Conservation (phyloP, 2,329 filamentous ascomycete genomes). For the Pestalotiopsis sp. region DNA sequence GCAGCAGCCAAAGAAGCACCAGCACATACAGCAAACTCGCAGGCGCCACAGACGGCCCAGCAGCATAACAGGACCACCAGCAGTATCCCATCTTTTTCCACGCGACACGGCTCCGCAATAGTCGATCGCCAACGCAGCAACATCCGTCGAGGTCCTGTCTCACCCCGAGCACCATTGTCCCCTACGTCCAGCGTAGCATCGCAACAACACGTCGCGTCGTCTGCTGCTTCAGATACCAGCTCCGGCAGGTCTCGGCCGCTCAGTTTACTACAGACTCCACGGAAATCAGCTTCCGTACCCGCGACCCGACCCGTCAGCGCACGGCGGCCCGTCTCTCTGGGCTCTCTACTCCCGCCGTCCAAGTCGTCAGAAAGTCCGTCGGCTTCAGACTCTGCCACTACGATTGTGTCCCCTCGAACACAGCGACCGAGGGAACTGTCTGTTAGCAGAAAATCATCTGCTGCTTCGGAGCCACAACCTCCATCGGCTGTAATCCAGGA, state of each 20-base stretch:
- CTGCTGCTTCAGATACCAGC: conserved; percentile 36
- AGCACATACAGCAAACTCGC: conserved; percentile 19
- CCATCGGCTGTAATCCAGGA: conserved; percentile 19
- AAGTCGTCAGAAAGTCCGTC: conserved; percentile 21
- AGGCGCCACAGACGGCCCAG: conserved; percentile 10
- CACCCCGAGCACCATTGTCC: conserved; percentile 22
- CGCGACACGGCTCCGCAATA: conserved; percentile 23
- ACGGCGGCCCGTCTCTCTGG: conserved; percentile 41
- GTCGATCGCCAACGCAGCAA: conserved; percentile 17
- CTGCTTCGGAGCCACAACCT: conserved; percentile 13
- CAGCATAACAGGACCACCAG: conserved; percentile 22
- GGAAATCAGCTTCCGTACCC: conserved; percentile 24
- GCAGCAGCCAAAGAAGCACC: conserved; percentile 19
- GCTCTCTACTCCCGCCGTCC: conserved; percentile 26
- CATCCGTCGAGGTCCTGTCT: conserved; percentile 28
- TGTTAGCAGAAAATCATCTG: conserved; percentile 32
- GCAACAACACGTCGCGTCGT: conserved; percentile 33
- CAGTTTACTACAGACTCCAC: conserved; percentile 36
- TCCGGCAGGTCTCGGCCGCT: conserved; percentile 36
- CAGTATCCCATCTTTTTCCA: conserved; percentile 19
- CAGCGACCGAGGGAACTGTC: conserved; percentile 41
- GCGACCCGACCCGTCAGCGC: conserved; percentile 25
- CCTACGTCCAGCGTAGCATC: conserved; percentile 25
- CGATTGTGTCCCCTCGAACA: conserved; percentile 32
- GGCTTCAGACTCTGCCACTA: conserved; percentile 29